phyloP scores from a whole-genome alignment of 2,329 filamentous ascomycete species.

The Penicillium sp. region DNA sequence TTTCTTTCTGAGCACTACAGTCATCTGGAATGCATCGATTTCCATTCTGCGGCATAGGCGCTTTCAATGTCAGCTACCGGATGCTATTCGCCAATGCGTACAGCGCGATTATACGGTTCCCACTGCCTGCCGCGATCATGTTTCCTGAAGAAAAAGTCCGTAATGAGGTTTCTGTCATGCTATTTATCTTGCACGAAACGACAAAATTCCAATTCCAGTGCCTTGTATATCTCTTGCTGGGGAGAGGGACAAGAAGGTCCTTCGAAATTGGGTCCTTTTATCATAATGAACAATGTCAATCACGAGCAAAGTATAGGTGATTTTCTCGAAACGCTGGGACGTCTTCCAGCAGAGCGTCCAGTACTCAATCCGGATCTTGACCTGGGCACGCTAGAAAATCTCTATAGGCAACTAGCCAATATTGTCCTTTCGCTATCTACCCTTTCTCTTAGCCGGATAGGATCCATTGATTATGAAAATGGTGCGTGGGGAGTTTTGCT shows the following conservation, averaged over 20 bases:
- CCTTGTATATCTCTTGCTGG: slow-evolving; percentile 18
- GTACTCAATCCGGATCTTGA: slow-evolving; percentile 7
- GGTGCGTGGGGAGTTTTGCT: slow-evolving; percentile 27
- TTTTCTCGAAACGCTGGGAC: slow-evolving; percentile 15
- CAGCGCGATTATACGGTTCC: slow-evolving; percentile 21
- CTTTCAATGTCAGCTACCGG: slow-evolving; percentile 20
- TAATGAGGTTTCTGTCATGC: slow-evolving; percentile 24
- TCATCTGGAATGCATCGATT: background rate
- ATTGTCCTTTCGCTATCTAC: slow-evolving; percentile 43
- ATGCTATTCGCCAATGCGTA: slow-evolving; percentile 17
- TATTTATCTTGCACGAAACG: slow-evolving; percentile 16
- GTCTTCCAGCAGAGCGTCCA: slow-evolving; percentile 11
- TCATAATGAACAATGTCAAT: slow-evolving; percentile 36
- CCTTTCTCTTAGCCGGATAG: slow-evolving; percentile 41
- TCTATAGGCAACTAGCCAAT: slow-evolving; percentile 44
- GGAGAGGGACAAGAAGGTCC: slow-evolving; percentile 16
- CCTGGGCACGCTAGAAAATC: slow-evolving; percentile 6
- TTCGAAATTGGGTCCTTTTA: slow-evolving; percentile 32
- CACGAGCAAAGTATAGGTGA: slow-evolving; percentile 16
- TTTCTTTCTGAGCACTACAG: background rate
- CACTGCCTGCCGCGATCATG: slow-evolving; percentile 17
- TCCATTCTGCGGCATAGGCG: background rate
- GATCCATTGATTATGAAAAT: slow-evolving; percentile 32
- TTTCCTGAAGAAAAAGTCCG: slow-evolving; percentile 36
- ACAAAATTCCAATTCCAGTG: slow-evolving; percentile 9